Percentiles rank a stretch among this genome's conserved stretches.
phyloP scores from a whole-genome alignment of 2,329 filamentous ascomycete species.

The Penicillium sp. region DNA sequence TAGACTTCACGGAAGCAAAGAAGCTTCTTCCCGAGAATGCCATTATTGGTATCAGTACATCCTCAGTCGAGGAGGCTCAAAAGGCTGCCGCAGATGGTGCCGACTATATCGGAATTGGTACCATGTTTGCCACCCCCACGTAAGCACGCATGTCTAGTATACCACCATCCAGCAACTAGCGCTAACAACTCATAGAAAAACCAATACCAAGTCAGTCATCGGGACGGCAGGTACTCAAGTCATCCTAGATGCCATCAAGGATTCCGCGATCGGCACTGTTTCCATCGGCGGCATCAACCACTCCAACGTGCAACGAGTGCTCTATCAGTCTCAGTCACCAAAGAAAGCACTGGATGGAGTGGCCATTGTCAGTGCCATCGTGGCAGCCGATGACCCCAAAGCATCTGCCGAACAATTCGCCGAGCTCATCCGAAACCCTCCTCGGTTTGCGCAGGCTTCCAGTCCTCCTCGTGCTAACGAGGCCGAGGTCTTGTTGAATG shows the following conservation, averaged over 20 bases:
- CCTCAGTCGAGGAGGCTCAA: constrained; percentile 69
- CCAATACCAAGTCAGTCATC: constrained; percentile 79
- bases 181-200: constrained; percentile 59
- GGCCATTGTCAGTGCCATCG: constrained; percentile 85
- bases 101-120: constrained; percentile 87
- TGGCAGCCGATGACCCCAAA: constrained; percentile 68
- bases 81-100: constrained; percentile 73
- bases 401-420: constrained; percentile 61
- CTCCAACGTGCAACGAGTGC: constrained; percentile 69
- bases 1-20: constrained; percentile 60
- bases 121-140: constrained; percentile 82
- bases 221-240: constrained; percentile 68
- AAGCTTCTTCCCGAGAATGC: constrained; percentile 70
- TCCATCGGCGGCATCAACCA: constrained; percentile 87
- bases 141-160: constrained; percentile 42
- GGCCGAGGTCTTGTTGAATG: constrained; percentile 31
- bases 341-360: constrained; percentile 71
- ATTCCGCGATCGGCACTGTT: constrained; percentile 56
- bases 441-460: constrained; percentile 35
- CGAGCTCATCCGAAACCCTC: constrained; percentile 51
- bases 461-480: constrained; percentile 31
- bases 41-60: constrained; percentile 88
- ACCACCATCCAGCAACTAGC: neutral
- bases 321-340: constrained; percentile 64
- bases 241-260: constrained; percentile 63